Evolutionary conservation across 202 grass and related monocot species (phyloP).

Genomic region (Schoenoplectus tabernaemontani): DNA sequence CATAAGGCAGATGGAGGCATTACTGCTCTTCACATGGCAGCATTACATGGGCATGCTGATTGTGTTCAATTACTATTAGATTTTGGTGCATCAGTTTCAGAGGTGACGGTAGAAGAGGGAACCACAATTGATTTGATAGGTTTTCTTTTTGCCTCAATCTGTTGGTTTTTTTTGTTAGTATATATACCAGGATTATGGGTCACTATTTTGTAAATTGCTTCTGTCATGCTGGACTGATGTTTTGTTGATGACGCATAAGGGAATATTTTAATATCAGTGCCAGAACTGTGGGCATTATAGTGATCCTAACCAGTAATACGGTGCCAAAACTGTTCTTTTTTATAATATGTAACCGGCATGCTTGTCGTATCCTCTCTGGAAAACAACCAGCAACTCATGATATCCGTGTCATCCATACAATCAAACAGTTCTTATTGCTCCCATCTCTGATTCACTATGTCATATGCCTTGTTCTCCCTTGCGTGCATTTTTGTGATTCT

Average conservation of each 20-base stretch:
- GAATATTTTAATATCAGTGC: conserved; percentile 13
- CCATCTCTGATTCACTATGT: not conserved
- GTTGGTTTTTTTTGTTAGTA: not conserved
- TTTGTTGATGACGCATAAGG: not conserved
- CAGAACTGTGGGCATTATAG: not conserved
- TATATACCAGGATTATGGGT: not conserved
- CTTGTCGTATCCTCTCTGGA: not conserved
- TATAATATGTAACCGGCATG: not conserved
- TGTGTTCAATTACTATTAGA: conserved; percentile 67
- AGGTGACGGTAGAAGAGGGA: conserved; percentile 66
- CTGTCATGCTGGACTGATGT: not conserved
- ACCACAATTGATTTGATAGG: conserved; percentile 82
- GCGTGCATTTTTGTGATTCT: not conserved
- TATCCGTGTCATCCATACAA: not conserved
- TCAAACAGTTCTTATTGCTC: not conserved
- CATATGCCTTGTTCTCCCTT: not conserved
- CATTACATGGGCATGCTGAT: conserved; percentile 70
- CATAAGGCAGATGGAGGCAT: conserved; percentile 80
- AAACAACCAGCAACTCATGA: not conserved
- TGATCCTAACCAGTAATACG: not conserved
- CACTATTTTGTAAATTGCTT: conserved; percentile 5
- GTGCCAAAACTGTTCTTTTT: too few relatives aligned
- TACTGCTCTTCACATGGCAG: conserved; percentile 83
- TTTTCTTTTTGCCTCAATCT: conserved; percentile 25
- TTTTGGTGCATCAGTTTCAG: conserved; percentile 62